These are phyloP conservation scores for Pharnaceum exiguum DNA, from an alignment of 148 eudicot species.

Conservation along the genomic window DNA sequence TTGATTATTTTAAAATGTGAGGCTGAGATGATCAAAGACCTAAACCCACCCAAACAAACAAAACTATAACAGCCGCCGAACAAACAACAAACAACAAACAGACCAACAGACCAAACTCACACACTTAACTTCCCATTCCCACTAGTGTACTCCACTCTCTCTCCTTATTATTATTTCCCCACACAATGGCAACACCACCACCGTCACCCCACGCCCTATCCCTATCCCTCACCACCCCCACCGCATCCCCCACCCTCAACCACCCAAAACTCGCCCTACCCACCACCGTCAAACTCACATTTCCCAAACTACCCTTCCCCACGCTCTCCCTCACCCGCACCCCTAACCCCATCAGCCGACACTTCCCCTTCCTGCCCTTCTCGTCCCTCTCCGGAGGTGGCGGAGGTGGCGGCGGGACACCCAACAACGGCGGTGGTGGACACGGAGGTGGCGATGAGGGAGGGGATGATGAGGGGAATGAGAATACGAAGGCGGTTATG, in stretches of 20 bases:
- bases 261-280: conserved; percentile 8
- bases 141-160: background rate
- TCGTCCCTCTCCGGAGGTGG: conserved; percentile 16
- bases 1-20: too few relatives aligned
- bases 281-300: background rate
- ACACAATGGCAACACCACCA: too few relatives aligned
- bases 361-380: background rate
- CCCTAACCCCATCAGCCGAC: background rate
- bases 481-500: conserved; percentile 54
- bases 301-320: background rate
- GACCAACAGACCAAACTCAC: too few relatives aligned
- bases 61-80: too few relatives aligned
- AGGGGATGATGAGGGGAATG: conserved; percentile 15
- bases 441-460: conserved; percentile 14
- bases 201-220: conserved; percentile 15
- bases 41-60: too few relatives aligned
- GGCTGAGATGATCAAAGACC: too few relatives aligned
- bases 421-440: conserved; percentile 28
- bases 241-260: conserved; percentile 11
- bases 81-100: too few relatives aligned
- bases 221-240: conserved; percentile 5
- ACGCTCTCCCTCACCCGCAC: conserved; percentile 3
- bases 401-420: conserved; percentile 22
- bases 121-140: conserved; percentile 12
- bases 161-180: background rate